A percentile compares a stretch with the other conserved stretches of the same genome.
These are phyloP conservation scores for Ascochyta clinopodiicola DNA, from an alignment of 2,329 filamentous ascomycete genomes.

Conservation along the genomic window DNA sequence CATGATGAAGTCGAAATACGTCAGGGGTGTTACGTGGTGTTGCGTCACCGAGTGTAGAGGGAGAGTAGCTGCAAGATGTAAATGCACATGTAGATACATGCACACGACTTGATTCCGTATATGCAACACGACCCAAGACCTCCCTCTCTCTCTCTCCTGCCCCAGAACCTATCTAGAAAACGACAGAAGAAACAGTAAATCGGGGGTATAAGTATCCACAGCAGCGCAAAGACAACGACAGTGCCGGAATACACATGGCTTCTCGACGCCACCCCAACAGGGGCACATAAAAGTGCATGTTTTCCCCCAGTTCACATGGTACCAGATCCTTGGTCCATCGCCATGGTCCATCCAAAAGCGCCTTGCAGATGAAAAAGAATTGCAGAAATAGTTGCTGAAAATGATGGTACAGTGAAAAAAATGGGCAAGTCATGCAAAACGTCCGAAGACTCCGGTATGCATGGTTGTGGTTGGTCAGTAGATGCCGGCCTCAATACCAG, in stretches of 20 bases:
- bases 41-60: too few species aligned
- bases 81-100: background rate
- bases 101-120: conserved; percentile 3
- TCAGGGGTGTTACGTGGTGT: too few species aligned
- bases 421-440: background rate
- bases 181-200: conserved; percentile 12
- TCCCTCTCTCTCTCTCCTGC: background rate
- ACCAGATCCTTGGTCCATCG: background rate
- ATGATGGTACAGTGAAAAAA: conserved; percentile 8
- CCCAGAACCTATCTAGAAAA: conserved; percentile 16
- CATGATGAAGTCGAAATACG: too few species aligned
- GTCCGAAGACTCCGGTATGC: conserved; percentile 1
- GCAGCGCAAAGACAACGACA: conserved; percentile 1
- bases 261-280: background rate
- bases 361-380: background rate
- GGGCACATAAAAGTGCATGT: background rate
- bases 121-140: background rate
- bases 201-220: conserved; percentile 19
- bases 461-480: conserved; percentile 1
- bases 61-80: background rate
- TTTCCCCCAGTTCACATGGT: conserved; percentile 4
- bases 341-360: conserved; percentile 1
- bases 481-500: conserved; percentile 10
- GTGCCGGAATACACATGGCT: background rate
- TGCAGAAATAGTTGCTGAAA: background rate